Evolutionary conservation across 768 basidiomycete genomes (phyloP).

Genomic region (Lactifluus subvellereus): DNA sequence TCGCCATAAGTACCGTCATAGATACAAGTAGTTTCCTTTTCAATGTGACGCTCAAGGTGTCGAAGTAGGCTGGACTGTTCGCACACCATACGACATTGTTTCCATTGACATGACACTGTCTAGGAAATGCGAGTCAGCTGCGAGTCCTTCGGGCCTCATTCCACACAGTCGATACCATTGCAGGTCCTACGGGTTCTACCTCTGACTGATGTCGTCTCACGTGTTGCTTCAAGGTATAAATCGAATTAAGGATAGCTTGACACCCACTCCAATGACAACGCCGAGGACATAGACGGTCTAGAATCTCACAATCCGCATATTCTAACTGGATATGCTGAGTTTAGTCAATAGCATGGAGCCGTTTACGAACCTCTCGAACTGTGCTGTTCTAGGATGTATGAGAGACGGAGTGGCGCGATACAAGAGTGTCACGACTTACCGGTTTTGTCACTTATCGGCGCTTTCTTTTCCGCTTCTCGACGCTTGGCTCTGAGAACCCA

Average conservation of each 20-base stretch:
- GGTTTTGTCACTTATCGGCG: not conserved
- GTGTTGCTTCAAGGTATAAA: slow-evolving; percentile 20
- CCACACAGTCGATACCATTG: slow-evolving; percentile 10
- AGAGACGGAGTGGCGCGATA: not conserved
- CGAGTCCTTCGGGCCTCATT: not conserved
- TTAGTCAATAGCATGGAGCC: not conserved
- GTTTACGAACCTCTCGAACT: slow-evolving; percentile 16
- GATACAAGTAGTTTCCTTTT: slow-evolving; percentile 11
- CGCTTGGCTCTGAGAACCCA: slow-evolving; percentile 16
- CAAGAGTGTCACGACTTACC: not conserved
- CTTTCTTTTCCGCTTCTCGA: slow-evolving; percentile 9
- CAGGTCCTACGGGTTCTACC: slow-evolving; percentile 11
- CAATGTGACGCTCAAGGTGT: slow-evolving; percentile 19
- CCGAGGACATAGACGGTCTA: slow-evolving; percentile 18
- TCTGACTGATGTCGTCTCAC: slow-evolving; percentile 20
- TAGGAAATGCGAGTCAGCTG: slow-evolving; percentile 9
- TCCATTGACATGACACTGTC: slow-evolving; percentile 22
- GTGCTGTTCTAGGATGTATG: slow-evolving; percentile 6
- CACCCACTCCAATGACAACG: slow-evolving; percentile 19
- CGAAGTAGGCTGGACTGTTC: slow-evolving; percentile 10
- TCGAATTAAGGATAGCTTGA: slow-evolving; percentile 22
- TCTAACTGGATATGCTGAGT: slow-evolving; percentile 16
- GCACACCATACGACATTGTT: slow-evolving; percentile 23
- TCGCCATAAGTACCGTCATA: slow-evolving; percentile 11
- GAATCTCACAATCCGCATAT: slow-evolving; percentile 16